Conservation (phyloP, 345 rosid genomes). For the Ceriops decandra region DNA sequence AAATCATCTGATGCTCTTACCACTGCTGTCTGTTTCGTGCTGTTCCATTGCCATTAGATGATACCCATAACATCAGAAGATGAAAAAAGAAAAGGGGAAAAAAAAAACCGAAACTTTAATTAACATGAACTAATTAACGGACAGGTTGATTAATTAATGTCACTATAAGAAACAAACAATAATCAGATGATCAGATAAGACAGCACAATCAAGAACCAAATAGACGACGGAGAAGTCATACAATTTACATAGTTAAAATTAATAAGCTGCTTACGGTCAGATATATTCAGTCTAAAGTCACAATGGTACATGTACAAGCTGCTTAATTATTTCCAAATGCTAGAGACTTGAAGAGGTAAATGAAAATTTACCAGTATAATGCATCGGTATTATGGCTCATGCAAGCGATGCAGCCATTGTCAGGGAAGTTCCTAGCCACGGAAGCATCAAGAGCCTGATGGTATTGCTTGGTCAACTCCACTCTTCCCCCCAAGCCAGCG, state of each 20-base stretch:
- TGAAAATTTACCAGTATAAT: slow-evolving; percentile 60
- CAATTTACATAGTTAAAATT: too few relatives aligned
- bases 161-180: too few relatives aligned
- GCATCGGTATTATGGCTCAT: slow-evolving; percentile 98
- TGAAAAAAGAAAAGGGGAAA: not conserved
- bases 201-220: too few relatives aligned
- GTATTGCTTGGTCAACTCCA: slow-evolving; percentile 73
- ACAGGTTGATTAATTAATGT: too few relatives aligned
- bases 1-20: slow-evolving; percentile 95
- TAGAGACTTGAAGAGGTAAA: not conserved
- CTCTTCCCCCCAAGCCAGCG: slow-evolving; percentile 76
- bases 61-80: slow-evolving; percentile 1
- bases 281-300: too few relatives aligned
- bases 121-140: too few relatives aligned
- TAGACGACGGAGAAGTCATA: too few relatives aligned
- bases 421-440: slow-evolving; percentile 68
- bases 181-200: too few relatives aligned
- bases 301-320: too few relatives aligned
- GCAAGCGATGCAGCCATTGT: slow-evolving; percentile 90
- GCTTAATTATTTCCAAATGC: too few relatives aligned
- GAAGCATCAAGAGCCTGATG: slow-evolving; percentile 93
- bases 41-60: slow-evolving; percentile 22
- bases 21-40: slow-evolving; percentile 92
- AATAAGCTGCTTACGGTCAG: too few relatives aligned
- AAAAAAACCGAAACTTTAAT: not conserved